phyloP scores from a whole-genome alignment of 2,329 filamentous ascomycete species.

The Aspergillus sp. region DNA sequence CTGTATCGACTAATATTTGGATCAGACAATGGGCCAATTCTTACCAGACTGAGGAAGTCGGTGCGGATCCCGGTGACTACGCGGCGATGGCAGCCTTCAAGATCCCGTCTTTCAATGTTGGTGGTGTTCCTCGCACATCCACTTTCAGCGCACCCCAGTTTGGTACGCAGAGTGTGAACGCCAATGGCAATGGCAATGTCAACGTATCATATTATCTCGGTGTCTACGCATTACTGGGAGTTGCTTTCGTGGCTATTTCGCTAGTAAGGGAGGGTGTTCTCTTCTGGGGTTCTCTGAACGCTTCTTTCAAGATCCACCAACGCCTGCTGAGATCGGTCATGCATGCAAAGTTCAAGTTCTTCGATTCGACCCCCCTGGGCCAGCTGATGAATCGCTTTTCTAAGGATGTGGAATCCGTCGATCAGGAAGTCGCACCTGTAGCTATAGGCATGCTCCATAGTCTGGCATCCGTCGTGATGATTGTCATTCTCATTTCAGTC shows the following conservation, averaged over 20 bases:
- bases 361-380: slow-evolving; percentile 91
- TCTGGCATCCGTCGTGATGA: slow-evolving; percentile 73
- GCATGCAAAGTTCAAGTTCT: slow-evolving; percentile 94
- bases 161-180: slow-evolving; percentile 21
- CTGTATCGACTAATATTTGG: slow-evolving; percentile 90
- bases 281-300: slow-evolving; percentile 87
- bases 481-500: slow-evolving; percentile 79
- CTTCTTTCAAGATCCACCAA: slow-evolving; percentile 81
- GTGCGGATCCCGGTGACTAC: slow-evolving; percentile 40
- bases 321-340: slow-evolving; percentile 76
- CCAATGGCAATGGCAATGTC: slow-evolving; percentile 54
- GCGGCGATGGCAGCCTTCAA: slow-evolving; percentile 43
- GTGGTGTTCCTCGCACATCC: slow-evolving; percentile 38
- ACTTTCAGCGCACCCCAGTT: slow-evolving; percentile 34
- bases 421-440: slow-evolving; percentile 92
- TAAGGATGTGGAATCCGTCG: slow-evolving; percentile 91
- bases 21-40: slow-evolving; percentile 94
- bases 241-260: slow-evolving; percentile 77
- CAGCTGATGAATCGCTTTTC: slow-evolving; percentile 99
- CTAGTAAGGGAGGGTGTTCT: slow-evolving; percentile 82
- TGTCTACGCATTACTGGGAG: slow-evolving; percentile 78
- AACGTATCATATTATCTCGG: slow-evolving; percentile 81
- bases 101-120: slow-evolving; percentile 40
- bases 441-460: slow-evolving; percentile 76
- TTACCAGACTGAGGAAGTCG: slow-evolving; percentile 60